A percentile compares a stretch with the other conserved stretches of the same genome.
Evolutionary conservation across 345 rosid species (phyloP).

Genomic region (Trapa incisa): DNA sequence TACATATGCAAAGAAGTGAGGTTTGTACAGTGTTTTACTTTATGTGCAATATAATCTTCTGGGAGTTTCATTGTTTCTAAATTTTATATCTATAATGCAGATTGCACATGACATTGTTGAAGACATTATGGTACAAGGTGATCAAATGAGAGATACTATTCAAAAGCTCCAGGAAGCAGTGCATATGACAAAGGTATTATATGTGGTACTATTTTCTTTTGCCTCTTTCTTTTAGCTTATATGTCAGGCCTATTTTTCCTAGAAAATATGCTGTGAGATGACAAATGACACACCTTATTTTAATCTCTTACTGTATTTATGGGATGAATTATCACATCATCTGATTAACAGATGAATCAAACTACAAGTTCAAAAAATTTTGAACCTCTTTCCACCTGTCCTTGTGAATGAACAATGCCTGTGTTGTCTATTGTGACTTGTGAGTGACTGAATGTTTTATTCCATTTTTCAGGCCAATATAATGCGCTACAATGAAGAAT

Average conservation of each 20-base stretch:
- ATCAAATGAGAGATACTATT: conserved; percentile 52
- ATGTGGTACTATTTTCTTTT: background rate
- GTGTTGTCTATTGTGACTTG: background rate
- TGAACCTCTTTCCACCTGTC: background rate
- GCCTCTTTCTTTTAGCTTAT: background rate
- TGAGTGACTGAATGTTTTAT: background rate
- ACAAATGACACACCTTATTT: background rate
- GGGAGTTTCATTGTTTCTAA: background rate
- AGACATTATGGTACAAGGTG: conserved; percentile 67
- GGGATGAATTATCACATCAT: background rate
- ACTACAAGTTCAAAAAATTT: background rate
- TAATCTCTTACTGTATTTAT: background rate
- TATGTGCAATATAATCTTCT: background rate
- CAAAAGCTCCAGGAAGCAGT: conserved; percentile 90
- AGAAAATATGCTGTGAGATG: background rate
- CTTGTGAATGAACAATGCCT: background rate
- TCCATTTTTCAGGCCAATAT: conserved; percentile 51
- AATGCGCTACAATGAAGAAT: conserved; percentile 59
- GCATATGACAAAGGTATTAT: conserved; percentile 61
- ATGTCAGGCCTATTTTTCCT: background rate
- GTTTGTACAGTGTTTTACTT: conserved; percentile 21
- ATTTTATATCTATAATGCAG: conserved; percentile 22
- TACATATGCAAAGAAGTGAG: conserved; percentile 66
- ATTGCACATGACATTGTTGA: conserved; percentile 68
- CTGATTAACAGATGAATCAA: background rate